A percentile compares a stretch with the other conserved stretches of the same genome.
phyloP scores from a whole-genome alignment of 2,329 filamentous ascomycete genomes.

The Hypoxylon sp. region DNA sequence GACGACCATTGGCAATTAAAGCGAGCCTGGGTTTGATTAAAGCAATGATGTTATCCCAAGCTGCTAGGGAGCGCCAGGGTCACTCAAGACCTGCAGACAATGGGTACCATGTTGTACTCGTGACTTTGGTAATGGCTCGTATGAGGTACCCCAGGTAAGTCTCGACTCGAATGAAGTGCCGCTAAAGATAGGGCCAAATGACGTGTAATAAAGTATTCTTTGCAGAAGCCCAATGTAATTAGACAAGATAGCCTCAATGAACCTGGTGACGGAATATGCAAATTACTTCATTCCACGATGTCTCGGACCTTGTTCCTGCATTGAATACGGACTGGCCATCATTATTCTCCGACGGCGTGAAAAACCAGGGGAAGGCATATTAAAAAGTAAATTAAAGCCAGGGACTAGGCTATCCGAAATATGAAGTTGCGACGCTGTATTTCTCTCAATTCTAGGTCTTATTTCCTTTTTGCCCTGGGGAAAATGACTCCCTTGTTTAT shows the following conservation, averaged over 20 bases:
- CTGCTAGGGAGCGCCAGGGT: slow-evolving; percentile 9
- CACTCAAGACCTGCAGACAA: slow-evolving; percentile 1
- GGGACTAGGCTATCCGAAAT: slow-evolving; percentile 42
- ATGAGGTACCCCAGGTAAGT: slow-evolving; percentile 17
- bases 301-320: slow-evolving; percentile 49
- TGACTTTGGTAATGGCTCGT: slow-evolving; percentile 19
- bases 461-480: slow-evolving; percentile 28
- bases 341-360: slow-evolving; percentile 47
- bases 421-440: slow-evolving; percentile 45
- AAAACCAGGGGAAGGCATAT: slow-evolving; percentile 42
- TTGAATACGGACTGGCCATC: slow-evolving; percentile 32
- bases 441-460: slow-evolving; percentile 28
- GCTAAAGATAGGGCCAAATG: slow-evolving; percentile 42
- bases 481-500: slow-evolving; percentile 37
- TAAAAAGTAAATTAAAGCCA: slow-evolving; percentile 52
- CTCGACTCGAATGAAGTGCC: slow-evolving; percentile 25
- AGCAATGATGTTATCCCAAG: slow-evolving; percentile 37
- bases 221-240: slow-evolving; percentile 43
- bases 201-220: slow-evolving; percentile 47
- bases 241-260: slow-evolving; percentile 35
- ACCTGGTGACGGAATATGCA: slow-evolving; percentile 36
- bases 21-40: slow-evolving; percentile 50
- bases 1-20: slow-evolving; percentile 42
- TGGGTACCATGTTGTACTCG: slow-evolving; percentile 18
- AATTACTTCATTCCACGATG: slow-evolving; percentile 46